A percentile compares a stretch with the other conserved stretches of the same genome.
phyloP scores from a whole-genome alignment of 495 filamentous ascomycete species.

The Opeltia flavorubescens region DNA sequence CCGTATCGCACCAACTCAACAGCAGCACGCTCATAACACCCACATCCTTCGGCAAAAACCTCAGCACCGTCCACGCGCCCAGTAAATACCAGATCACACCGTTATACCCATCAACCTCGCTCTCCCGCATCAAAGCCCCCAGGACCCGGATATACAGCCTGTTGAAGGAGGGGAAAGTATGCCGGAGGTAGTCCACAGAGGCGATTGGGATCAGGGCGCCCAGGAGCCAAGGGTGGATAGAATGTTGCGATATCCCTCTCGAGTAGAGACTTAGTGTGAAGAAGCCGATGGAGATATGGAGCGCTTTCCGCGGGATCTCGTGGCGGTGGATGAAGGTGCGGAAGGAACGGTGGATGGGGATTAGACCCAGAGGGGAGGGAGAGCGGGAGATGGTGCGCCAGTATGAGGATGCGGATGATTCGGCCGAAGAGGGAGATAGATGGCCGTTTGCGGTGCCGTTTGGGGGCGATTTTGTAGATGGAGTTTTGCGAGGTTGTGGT shows the following conservation, averaged over 20 bases:
- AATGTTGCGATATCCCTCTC: slow-evolving; percentile 51
- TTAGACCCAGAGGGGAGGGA: slow-evolving; percentile 82
- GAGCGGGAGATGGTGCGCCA: slow-evolving; percentile 77
- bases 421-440: slow-evolving; percentile 47
- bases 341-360: slow-evolving; percentile 67
- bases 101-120: slow-evolving; percentile 80
- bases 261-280: slow-evolving; percentile 72
- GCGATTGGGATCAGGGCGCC: slow-evolving; percentile 77
- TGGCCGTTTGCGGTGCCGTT: slow-evolving; percentile 41
- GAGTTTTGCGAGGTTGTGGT: slow-evolving; percentile 20
- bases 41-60: slow-evolving; percentile 89
- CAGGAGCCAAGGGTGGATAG: slow-evolving; percentile 75
- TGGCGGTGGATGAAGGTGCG: slow-evolving; percentile 37
- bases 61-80: slow-evolving; percentile 72
- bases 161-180: slow-evolving; percentile 69
- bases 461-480: slow-evolving; percentile 20
- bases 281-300: slow-evolving; percentile 90
- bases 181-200: slow-evolving; percentile 65
- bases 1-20: slow-evolving; percentile 95
- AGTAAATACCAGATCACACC: slow-evolving; percentile 94
- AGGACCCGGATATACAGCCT: slow-evolving; percentile 69
- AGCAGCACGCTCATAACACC: slow-evolving; percentile 77
- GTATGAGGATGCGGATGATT: slow-evolving; percentile 41
- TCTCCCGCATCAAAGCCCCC: slow-evolving; percentile 91
- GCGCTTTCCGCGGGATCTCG: slow-evolving; percentile 32